A percentile compares a stretch with the other conserved stretches of the same genome.
Conservation (phyloP, 805 yeast genomes). For the Wilhelminamyces savonicus region DNA sequence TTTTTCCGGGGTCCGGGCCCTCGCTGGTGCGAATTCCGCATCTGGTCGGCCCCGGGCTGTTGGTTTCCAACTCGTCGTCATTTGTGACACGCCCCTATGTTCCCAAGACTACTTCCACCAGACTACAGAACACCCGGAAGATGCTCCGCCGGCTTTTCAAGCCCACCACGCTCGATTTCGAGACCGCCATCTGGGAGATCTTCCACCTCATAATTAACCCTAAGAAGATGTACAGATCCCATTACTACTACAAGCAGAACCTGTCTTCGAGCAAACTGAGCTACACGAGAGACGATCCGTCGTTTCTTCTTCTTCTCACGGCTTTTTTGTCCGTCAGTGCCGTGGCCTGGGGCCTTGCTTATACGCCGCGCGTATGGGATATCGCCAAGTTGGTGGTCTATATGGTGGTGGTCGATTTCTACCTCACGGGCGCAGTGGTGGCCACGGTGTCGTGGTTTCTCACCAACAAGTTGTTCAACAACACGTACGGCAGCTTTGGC, state of each 20-base stretch:
- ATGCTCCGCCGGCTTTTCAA: slow-evolving; percentile 40
- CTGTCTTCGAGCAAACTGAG: slow-evolving; percentile 41
- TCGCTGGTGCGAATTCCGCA: no score
- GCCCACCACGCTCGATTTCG: slow-evolving; percentile 83
- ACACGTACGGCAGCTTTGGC: slow-evolving; percentile 14
- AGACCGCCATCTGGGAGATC: slow-evolving; percentile 91
- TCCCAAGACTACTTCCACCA: slow-evolving; percentile 3
- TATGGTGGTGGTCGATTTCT: slow-evolving; percentile 82
- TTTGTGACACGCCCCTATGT: no score
- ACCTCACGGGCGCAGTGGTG: slow-evolving; percentile 59
- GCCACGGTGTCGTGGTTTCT: slow-evolving; percentile 72
- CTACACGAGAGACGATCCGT: slow-evolving; percentile 91
- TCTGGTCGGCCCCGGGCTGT: slow-evolving; percentile 1
- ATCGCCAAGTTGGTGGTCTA: slow-evolving; percentile 63
- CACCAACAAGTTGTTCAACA: slow-evolving; percentile 58
- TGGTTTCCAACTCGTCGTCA: slow-evolving; percentile 4
- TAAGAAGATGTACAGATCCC: slow-evolving; percentile 71
- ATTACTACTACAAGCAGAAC: slow-evolving; percentile 72
- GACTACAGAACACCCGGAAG: slow-evolving; percentile 18
- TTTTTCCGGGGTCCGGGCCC: slow-evolving; percentile 24
- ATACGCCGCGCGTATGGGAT: slow-evolving; percentile 56
- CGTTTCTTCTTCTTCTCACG: slow-evolving; percentile 71
- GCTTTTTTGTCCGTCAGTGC: slow-evolving; percentile 66
- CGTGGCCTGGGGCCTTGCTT: slow-evolving; percentile 84
- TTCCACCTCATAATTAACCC: slow-evolving; percentile 69